Percentiles rank a stretch among this genome's conserved stretches.
These are phyloP conservation scores for Caryocar brasiliense DNA, from an alignment of 441 rosid genomes.

Conservation along the genomic window DNA sequence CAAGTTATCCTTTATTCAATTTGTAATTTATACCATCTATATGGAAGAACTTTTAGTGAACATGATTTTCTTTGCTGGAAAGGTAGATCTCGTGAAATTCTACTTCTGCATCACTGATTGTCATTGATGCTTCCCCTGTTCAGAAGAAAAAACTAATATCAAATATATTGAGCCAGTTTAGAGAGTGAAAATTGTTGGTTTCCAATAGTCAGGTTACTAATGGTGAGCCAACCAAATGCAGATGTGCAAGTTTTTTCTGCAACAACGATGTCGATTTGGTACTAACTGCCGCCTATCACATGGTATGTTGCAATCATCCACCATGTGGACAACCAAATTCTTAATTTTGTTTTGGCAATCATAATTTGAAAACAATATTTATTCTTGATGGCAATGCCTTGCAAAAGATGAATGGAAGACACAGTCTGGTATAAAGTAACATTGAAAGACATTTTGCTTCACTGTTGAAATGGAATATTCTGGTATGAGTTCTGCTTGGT, in stretches of 20 bases:
- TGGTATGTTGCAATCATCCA: constrained; percentile 52
- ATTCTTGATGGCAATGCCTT: neutral
- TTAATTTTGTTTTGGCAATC: neutral
- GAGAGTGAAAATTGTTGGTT: neutral
- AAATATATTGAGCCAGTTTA: neutral
- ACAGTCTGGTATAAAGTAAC: neutral
- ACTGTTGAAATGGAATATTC: neutral
- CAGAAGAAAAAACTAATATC: no score
- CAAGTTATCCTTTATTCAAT: no score
- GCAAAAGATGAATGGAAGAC: neutral
- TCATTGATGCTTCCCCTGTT: no score
- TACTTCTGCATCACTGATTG: neutral
- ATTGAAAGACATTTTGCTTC: neutral
- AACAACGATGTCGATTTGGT: constrained; percentile 95
- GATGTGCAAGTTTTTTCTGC: constrained; percentile 97
- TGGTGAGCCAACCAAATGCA: constrained; percentile 49
- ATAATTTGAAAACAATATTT: neutral
- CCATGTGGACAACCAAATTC: constrained; percentile 10
- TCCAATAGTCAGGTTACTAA: constrained; percentile 38
- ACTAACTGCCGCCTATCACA: constrained; percentile 81
- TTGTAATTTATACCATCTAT: no score
- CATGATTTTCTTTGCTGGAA: neutral
- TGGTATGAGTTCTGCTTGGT: neutral
- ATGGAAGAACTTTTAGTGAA: neutral
- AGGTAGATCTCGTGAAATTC: neutral